Evolutionary conservation across 805 yeast genomes (phyloP), one percentile per base, ranked within the genome.

Genomic region (Teunomyces kruisii): DNA sequence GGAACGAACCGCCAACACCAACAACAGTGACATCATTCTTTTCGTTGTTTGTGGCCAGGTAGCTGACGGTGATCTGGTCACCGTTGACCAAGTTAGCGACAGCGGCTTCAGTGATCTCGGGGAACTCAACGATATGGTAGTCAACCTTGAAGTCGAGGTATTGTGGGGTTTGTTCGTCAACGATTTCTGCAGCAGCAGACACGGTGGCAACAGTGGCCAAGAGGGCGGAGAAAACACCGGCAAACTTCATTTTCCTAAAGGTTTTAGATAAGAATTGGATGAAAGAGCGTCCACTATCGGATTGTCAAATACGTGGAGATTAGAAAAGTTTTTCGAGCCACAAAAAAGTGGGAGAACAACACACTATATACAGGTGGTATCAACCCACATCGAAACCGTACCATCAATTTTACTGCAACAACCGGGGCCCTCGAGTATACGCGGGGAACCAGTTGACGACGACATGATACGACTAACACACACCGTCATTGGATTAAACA

Each of bases 1-100:
- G 68, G 64, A 86, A 74, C 43, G 74, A 57, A 44, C 94, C 94
- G 43, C 88, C 85, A 45, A 84, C 79, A 47, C 89, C 94, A 39
- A 81, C 78, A 44, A 87, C 64, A 15, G 76, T 68, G 33, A 78
- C 70, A 4, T 72, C 73, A 12, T 58, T 64, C 6, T 75, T 77
- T 51, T 83, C 86, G 30, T 73, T 65, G 58, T 84, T 84, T 40
- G 61, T 55, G 48, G 84, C 73, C 6, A 72, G 64, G 61, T 82
- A 84, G 15, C 62, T 64, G 44, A 86, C 58, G 2, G 80, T 64
- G 30, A 80, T 63, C 22, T 72, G 67, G 31, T 85, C 84, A 27
- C 84, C 84, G 52, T 78, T 76, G 47, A 45, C 51, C 26, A 74
- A 58, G 49, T 70, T 62, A 57, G 77, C 69, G 17, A 77, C 67